Evolutionary conservation across 225 moss, liverwort and hornwort species (phyloP).

Genomic region (Asterella californica): DNA sequence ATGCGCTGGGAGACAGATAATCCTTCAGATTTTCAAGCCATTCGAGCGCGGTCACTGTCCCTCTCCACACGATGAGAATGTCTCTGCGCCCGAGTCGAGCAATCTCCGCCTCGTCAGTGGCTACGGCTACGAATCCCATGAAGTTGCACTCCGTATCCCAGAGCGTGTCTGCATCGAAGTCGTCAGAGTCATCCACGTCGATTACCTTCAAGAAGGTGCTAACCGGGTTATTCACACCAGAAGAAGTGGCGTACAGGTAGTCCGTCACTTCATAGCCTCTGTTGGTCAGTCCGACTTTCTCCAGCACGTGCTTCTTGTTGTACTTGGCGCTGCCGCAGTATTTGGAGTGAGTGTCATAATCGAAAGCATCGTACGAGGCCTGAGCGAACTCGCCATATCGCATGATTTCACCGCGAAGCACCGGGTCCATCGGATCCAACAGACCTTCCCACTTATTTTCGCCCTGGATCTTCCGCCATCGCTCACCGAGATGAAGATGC

Average conservation of each 20-base stretch:
- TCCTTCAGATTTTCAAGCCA: constrained; percentile 60
- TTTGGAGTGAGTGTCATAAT: constrained; percentile 45
- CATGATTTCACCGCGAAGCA: constrained; percentile 57
- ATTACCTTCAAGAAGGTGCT: constrained; percentile 26
- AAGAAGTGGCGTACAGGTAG: constrained; percentile 63
- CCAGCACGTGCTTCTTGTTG: constrained; percentile 41
- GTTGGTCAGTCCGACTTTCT: constrained; percentile 53
- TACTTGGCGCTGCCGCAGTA: constrained; percentile 63
- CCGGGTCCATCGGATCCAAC: constrained; percentile 60
- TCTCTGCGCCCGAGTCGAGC: constrained; percentile 57
- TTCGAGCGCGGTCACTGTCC: constrained; percentile 58
- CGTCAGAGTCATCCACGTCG: constrained; percentile 16
- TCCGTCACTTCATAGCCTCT: constrained; percentile 65
- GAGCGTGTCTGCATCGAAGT: background rate
- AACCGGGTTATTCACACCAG: constrained; percentile 33
- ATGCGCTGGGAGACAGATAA: constrained; percentile 30
- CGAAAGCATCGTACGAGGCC: constrained; percentile 66
- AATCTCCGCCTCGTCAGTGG: constrained; percentile 47
- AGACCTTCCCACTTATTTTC: constrained; percentile 50
- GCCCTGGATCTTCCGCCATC: constrained; percentile 72
- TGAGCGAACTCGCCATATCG: constrained; percentile 70
- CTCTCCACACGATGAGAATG: constrained; percentile 70
- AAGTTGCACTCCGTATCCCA: constrained; percentile 76
- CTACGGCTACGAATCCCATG: constrained; percentile 69
- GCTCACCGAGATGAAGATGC: constrained; percentile 27